phyloP scores from a whole-genome alignment of 768 basidiomycete species.

The Plicaturopsis crispa region DNA sequence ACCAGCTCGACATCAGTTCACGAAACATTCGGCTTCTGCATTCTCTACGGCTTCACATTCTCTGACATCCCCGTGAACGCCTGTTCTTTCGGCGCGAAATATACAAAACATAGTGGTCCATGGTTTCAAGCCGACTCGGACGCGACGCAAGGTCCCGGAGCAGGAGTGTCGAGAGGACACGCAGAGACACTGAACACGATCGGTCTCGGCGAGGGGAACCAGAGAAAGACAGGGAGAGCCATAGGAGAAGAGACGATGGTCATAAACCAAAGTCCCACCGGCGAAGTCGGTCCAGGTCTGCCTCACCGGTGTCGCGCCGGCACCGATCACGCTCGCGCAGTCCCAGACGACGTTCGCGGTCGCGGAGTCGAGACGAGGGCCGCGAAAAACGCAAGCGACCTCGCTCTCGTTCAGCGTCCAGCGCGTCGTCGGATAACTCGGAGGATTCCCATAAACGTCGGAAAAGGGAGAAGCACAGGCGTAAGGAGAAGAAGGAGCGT shows the following conservation, averaged over 20 bases:
- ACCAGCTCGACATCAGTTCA: too few relatives aligned
- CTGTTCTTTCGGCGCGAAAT: too few relatives aligned
- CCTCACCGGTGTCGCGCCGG: constrained; percentile 5
- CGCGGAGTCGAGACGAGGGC: constrained; percentile 18
- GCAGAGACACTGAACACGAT: neutral
- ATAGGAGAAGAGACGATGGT: neutral
- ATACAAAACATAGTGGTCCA: too few relatives aligned
- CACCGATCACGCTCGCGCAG: constrained; percentile 19
- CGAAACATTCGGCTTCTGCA: too few relatives aligned
- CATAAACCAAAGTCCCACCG: neutral
- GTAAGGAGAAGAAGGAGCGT: constrained; percentile 41
- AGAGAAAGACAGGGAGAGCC: neutral
- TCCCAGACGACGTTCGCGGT: constrained; percentile 25
- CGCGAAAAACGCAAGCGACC: constrained; percentile 23
- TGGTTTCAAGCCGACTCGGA: neutral
- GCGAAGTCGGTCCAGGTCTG: constrained; percentile 12
- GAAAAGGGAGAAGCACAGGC: constrained; percentile 35
- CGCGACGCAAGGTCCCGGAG: neutral
- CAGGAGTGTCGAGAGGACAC: neutral
- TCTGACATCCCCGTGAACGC: too few relatives aligned
- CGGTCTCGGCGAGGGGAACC: neutral
- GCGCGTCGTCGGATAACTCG: constrained; percentile 26
- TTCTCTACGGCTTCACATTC: too few relatives aligned
- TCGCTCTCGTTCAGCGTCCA: constrained; percentile 32
- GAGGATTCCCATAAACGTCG: constrained; percentile 23